These are phyloP conservation scores for Nakaseomyces bracarensis DNA, from an alignment of 1,139 yeast species.

Conservation along the genomic window DNA sequence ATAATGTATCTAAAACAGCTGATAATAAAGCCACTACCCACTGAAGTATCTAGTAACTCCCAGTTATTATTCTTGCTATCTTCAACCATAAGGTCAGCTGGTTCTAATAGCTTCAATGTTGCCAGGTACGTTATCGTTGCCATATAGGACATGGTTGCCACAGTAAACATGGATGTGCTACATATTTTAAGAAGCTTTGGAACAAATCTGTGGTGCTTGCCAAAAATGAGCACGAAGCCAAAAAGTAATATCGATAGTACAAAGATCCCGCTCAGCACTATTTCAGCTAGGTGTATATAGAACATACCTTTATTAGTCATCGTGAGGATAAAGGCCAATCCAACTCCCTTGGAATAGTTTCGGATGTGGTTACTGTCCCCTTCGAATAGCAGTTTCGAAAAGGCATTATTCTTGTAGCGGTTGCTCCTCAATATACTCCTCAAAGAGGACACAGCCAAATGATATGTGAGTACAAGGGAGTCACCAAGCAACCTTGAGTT, in stretches of 20 bases:
- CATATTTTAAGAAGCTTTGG: conserved; percentile 11
- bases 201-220: conserved; percentile 11
- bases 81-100: conserved; percentile 9
- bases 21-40: conserved; percentile 22
- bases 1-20: conserved; percentile 16
- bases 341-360: conserved; percentile 14
- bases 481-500: conserved; percentile 23
- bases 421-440: conserved; percentile 13
- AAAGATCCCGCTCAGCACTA: neutral
- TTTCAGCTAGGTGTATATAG: conserved; percentile 5
- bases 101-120: conserved; percentile 16
- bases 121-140: conserved; percentile 12
- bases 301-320: conserved; percentile 12
- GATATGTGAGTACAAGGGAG: conserved; percentile 21
- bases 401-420: conserved; percentile 7
- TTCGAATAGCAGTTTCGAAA: conserved; percentile 7
- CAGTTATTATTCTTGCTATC: conserved; percentile 10
- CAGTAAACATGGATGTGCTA: conserved; percentile 8
- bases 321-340: conserved; percentile 13
- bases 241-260: conserved; percentile 9
- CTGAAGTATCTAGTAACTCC: conserved; percentile 17
- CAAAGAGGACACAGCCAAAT: conserved; percentile 16
- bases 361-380: conserved; percentile 6
- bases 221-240: conserved; percentile 13
- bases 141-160: conserved; percentile 13